Evolutionary conservation across 2,329 filamentous ascomycete genomes (phyloP).

Genomic region (Akanthomyces uredinophilus): DNA sequence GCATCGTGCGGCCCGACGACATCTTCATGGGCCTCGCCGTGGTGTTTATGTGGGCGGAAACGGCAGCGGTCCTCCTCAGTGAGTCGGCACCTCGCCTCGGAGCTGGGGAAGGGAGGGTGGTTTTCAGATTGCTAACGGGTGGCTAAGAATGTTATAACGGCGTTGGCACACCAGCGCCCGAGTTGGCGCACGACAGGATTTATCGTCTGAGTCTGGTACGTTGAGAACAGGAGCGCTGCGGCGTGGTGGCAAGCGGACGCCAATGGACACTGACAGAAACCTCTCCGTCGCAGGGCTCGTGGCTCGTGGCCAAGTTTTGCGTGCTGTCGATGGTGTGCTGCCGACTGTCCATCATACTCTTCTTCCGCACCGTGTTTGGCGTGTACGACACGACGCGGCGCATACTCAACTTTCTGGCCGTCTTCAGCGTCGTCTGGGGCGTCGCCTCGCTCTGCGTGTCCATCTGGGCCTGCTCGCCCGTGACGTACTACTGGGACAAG

Average conservation of each 20-base stretch:
- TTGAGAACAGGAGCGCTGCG: neutral
- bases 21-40: constrained; percentile 16
- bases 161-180: constrained; percentile 2
- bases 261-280: neutral
- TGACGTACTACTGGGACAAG: constrained; percentile 17
- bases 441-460: constrained; percentile 13
- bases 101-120: neutral
- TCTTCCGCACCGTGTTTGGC: constrained; percentile 15
- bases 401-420: constrained; percentile 11
- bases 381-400: neutral
- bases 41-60: constrained; percentile 16
- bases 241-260: neutral
- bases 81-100: neutral
- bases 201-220: constrained; percentile 2
- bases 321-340: constrained; percentile 13
- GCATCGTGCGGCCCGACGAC: constrained; percentile 13
- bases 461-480: constrained; percentile 13
- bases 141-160: constrained; percentile 14
- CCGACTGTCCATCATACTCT: constrained; percentile 17
- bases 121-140: no score
- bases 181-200: neutral
- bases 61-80: constrained; percentile 15
- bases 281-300: constrained; percentile 11
- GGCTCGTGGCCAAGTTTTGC: constrained; percentile 18
- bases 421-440: constrained; percentile 13